Evolutionary conservation across 805 yeast genomes (phyloP).

Genomic region (Yarrowia sp.): DNA sequence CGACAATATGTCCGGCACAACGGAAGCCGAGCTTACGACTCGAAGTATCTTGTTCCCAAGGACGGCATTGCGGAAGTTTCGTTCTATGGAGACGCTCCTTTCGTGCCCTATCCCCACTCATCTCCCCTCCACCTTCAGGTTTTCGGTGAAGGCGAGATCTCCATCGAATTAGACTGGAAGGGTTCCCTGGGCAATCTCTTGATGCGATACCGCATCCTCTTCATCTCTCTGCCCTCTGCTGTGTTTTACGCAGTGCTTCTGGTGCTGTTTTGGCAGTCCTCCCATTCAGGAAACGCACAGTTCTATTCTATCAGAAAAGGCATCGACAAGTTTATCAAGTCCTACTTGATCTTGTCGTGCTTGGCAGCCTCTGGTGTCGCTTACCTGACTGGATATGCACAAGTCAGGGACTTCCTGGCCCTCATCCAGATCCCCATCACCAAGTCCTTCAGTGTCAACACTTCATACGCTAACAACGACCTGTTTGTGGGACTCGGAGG

Average conservation of each 20-base stretch:
- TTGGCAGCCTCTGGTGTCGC: slow-evolving; percentile 5
- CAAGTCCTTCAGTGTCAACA: background rate
- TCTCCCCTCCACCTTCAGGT: slow-evolving; percentile 36
- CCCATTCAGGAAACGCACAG: slow-evolving; percentile 35
- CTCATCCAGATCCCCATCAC: slow-evolving; percentile 7
- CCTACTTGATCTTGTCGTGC: slow-evolving; percentile 52
- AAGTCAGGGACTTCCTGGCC: background rate
- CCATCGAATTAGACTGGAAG: slow-evolving; percentile 49
- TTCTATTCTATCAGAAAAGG: slow-evolving; percentile 37
- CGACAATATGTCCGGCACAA: slow-evolving; percentile 2
- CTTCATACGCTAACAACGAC: slow-evolving; percentile 20
- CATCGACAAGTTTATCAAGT: slow-evolving; percentile 40
- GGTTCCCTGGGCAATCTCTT: slow-evolving; percentile 63
- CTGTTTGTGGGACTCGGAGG: slow-evolving; percentile 20
- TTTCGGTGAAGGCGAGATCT: slow-evolving; percentile 30
- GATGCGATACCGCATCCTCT: slow-evolving; percentile 67
- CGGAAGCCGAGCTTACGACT: slow-evolving; percentile 56
- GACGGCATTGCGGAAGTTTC: slow-evolving; percentile 70
- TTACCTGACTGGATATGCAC: background rate
- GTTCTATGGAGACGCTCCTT: slow-evolving; percentile 47
- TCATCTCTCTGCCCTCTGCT: slow-evolving; percentile 65
- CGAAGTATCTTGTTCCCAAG: slow-evolving; percentile 67
- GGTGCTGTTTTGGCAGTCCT: slow-evolving; percentile 62
- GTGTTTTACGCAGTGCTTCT: slow-evolving; percentile 52
- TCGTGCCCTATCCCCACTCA: background rate